These are phyloP conservation scores for Cryphonectria radicalis DNA, from an alignment of 2,329 filamentous ascomycete genomes.

Conservation along the genomic window DNA sequence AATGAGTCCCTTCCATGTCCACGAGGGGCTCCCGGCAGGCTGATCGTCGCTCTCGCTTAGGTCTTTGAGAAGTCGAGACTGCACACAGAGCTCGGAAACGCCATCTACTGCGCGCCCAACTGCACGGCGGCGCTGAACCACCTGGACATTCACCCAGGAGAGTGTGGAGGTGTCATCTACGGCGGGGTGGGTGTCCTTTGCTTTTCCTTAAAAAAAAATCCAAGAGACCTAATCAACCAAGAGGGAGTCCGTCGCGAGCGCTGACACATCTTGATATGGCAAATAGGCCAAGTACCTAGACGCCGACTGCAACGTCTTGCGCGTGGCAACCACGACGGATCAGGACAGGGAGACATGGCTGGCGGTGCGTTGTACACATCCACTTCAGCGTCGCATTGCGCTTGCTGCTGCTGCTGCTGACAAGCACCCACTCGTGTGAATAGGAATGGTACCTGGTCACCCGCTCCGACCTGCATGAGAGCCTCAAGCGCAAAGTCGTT, in stretches of 20 bases:
- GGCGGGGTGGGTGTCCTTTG: conserved; percentile 11
- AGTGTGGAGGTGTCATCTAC: conserved; percentile 16
- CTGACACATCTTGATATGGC: not conserved
- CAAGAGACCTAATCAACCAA: not conserved
- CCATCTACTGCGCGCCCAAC: conserved; percentile 26
- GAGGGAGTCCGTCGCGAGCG: not conserved
- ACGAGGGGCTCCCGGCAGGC: not conserved
- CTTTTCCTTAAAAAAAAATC: too few relatives aligned
- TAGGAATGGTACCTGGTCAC: conserved; percentile 26
- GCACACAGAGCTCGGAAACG: conserved; percentile 21
- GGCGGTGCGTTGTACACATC: conserved; percentile 18
- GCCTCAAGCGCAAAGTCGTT: conserved; percentile 21
- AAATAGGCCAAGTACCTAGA: conserved; percentile 23
- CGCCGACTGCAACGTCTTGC: conserved; percentile 11
- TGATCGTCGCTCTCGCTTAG: not conserved
- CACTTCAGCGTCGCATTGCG: not conserved
- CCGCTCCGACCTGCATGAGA: conserved; percentile 24
- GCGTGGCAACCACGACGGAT: not conserved
- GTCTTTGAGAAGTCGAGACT: conserved; percentile 26
- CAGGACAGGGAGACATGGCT: conserved; percentile 18
- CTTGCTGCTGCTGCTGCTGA: not conserved
- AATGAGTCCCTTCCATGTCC: not conserved
- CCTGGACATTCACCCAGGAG: conserved; percentile 15
- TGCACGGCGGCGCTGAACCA: conserved; percentile 25
- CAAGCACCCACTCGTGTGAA: not conserved